Base-by-base conservation (phyloP, 768 basidiomycete genomes). In the Russula sp. region DNA sequence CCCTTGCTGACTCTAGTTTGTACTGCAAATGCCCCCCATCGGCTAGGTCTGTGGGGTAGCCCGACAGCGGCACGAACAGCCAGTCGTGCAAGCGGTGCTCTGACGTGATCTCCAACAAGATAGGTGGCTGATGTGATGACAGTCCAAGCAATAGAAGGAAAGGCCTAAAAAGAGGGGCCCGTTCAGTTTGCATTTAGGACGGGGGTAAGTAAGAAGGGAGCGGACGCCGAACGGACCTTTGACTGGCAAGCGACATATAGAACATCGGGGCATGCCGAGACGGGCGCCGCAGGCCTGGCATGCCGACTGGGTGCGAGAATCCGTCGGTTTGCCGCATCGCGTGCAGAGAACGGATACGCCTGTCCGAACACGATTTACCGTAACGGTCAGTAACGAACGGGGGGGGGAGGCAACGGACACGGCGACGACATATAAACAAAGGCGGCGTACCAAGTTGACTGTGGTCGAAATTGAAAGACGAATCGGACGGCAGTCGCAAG, bases 171-270 rank as follows among this genome's bases (percentile, higher is more conserved):
- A 9, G 20, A 47, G n/a, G n/a, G 44, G 8, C 5, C 7, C 22
- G 14, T 52, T 42, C 27, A 27, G 27, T 27, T 27, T 27, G 27
- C 13, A 10, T 50, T 51, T 9, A 55, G 37, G 22, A 22, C 18
- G 20, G 47, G 47, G 1, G 20, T 7, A 57, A 14, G 20, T 31
- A 50, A 45, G 8, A 16, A 10, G 40, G 10, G 13, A 13, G 10
- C 4, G 27, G 27, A 27, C 27, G 27, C 27, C 27, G 35, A 34
- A 34, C 44, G 11, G 35, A 59, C 91, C 88, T 79, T 84, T 88
- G 61, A 87, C 84, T 6, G 88, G 86, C 35, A 92, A 79, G 53
- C 89, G 80, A 71, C 91, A 92, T 18, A 92, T 80, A 0, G 88
- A 82, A 70, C 91, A 93, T 6, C 73, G 73, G 2, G 84, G 76